Base-by-base conservation (phyloP, 2,329 filamentous ascomycete genomes). In the Hypomyces perniciosus region DNA sequence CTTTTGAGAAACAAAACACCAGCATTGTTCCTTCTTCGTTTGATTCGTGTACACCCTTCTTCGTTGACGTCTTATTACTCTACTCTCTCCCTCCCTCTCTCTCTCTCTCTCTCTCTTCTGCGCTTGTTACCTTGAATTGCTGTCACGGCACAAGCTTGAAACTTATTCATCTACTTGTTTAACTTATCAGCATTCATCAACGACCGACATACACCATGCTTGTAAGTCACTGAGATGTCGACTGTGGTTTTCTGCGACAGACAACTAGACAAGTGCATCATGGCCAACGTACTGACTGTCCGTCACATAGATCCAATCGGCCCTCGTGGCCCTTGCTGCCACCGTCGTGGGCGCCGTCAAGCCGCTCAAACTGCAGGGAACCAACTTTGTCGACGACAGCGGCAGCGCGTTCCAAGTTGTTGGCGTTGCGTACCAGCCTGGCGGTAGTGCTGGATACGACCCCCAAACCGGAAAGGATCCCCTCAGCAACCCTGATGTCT, bases 371-470 rank as follows among this genome's bases (percentile, higher is more conserved):
- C 73, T 84, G 54, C 61, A 78, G 52, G 80, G 79, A 57, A 73
- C 72, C 53, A 71, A 81, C 61, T 83, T 86, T 53, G 72, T 85
- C 65, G 81, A 84, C 67, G 70, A 77, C 39, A 68, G 69, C 52
- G 79, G 80, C 54, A 72, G 80, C 61, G 77, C 76, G 55, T 85
- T 85, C 68, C 80, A 85, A 70, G 75, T 87, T 54, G 75, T 84
- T 46, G 84, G 84, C 59, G 76, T 84, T 58, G 84, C 83, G 62
- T 87, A 86, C 69, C 84, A 86, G 65, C 83, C 83, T 40, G 83
- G 81, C 54, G 84, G 84, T 56, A 80, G 78, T 54, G 74, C 81
- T 41, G 81, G 78, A 43, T 85, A 83, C 68, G 69, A 84, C 59
- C 78, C 81, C 43, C 59, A 60, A 1, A 64, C 68, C 10, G 75